Conservation (phyloP, 2,329 filamentous ascomycete genomes). For the Botrytis byssoidea region DNA sequence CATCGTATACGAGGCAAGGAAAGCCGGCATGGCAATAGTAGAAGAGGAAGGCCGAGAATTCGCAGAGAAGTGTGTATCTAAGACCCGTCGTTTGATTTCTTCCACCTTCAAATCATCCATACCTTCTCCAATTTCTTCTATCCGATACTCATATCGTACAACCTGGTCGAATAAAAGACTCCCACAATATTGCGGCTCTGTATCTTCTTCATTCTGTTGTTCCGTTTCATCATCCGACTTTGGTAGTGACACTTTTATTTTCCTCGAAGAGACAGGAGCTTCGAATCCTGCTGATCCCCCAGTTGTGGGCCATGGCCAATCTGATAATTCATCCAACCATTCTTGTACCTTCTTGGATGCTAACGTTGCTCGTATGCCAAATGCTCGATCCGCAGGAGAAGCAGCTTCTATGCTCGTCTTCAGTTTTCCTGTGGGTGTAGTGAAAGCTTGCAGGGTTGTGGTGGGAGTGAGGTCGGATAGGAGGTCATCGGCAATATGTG, state of each 20-base stretch:
- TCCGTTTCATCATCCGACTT: neutral
- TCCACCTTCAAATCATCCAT: conserved; percentile 73
- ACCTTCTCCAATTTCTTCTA: conserved; percentile 70
- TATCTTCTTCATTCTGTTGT: conserved; percentile 21
- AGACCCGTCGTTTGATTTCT: conserved; percentile 83
- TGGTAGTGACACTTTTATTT: conserved; percentile 42
- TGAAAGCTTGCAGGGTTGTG: conserved; percentile 60
- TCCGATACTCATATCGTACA: conserved; percentile 65
- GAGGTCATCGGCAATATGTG: conserved; percentile 51
- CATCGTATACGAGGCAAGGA: conserved; percentile 57
- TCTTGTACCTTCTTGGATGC: conserved; percentile 69
- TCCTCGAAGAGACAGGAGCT: conserved; percentile 44
- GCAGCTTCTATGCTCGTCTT: conserved; percentile 61
- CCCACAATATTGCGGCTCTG: conserved; percentile 46
- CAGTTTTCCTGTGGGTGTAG: conserved; percentile 51
- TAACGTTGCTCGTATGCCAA: conserved; percentile 67
- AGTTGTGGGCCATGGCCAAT: conserved; percentile 56
- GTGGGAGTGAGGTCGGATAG: conserved; percentile 60
- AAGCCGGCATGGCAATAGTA: conserved; percentile 42
- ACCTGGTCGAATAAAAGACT: conserved; percentile 66
- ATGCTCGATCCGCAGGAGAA: conserved; percentile 64
- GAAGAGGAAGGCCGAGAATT: conserved; percentile 54
- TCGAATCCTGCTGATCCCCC: conserved; percentile 56
- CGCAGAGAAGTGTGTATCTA: conserved; percentile 73
- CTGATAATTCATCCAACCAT: conserved; percentile 70